Evolutionary conservation across 371 early-diverging fungal species (phyloP), one percentile per base, ranked within the genome.

Genomic region (Lichtheimia hyalospora): DNA sequence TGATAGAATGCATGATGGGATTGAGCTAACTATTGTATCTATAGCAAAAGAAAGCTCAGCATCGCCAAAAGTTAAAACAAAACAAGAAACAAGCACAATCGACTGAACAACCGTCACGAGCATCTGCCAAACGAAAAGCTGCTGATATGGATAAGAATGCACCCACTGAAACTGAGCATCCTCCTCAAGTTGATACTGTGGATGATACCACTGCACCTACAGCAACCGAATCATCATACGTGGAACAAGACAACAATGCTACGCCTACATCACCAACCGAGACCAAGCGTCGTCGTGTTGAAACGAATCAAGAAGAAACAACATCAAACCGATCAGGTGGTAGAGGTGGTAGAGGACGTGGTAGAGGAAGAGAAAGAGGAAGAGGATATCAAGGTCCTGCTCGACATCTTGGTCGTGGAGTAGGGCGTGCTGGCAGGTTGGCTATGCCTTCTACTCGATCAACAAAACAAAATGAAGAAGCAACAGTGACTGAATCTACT

Each of bases 1-100:
- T 27, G 13, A 12, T 24, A 16, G 52, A 12, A 46, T 41, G 43
- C 16, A 23, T 23, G 7, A n/a, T 1, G 46, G 0, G 12, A 23
- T 25, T 49, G 15, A 20, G 7, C 14, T 14, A 40, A 27, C 43
- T 5, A 25, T 21, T 28, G 20, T 27, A 16, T 28, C 25, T 54
- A 20, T 61, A 70, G 71, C 68, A 60, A 66, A 63, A 68, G 50
- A 74, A 71, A 48, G 64, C 69, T 13, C 42, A 55, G 2, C 74
- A 64, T 51, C 58, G 74, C n/a, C 39, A 48, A 15, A 60, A 66
- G 16, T 4, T 24, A 21, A 23, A 20, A 20, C 43, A 55, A 23
- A 43, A 43, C 14, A 44, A 43, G 23, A 43, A 21, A 44, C n/a
- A 15, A 41, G 15, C 44, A 23, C 18, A 27, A 24, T 8, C 41